A percentile compares a stretch with the other conserved stretches of the same genome.
phyloP scores from a whole-genome alignment of 768 basidiomycete genomes.

The Galerina sulciceps region DNA sequence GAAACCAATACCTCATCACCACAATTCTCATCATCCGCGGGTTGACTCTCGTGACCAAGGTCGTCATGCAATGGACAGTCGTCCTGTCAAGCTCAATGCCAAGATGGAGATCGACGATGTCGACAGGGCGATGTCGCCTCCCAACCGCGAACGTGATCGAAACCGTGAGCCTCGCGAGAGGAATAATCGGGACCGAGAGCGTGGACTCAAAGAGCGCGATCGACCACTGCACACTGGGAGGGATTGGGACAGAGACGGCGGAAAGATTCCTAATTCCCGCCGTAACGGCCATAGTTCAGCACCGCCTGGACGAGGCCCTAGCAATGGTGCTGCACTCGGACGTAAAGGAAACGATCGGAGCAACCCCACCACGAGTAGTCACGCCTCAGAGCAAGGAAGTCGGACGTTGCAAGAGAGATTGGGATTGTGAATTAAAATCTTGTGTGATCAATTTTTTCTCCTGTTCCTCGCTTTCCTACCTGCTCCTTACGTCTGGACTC shows the following conservation, averaged over 20 bases:
- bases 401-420: conserved; percentile 87
- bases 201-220: conserved; percentile 26
- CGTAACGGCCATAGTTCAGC: conserved; percentile 49
- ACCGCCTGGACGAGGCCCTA: conserved; percentile 35
- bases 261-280: conserved; percentile 21
- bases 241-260: conserved; percentile 17
- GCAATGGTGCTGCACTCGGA: conserved; percentile 36
- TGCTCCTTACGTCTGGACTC: conserved; percentile 12
- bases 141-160: conserved; percentile 28
- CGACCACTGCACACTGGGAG: conserved; percentile 17
- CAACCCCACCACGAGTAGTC: conserved; percentile 36
- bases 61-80: conserved; percentile 25
- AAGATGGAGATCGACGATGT: conserved; percentile 68
- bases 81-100: conserved; percentile 21
- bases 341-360: conserved; percentile 31
- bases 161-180: conserved; percentile 29
- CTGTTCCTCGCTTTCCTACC: conserved; percentile 9
- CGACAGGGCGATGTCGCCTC: conserved; percentile 44
- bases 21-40: conserved; percentile 14
- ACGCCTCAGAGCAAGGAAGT: conserved; percentile 44
- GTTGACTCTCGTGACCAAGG: conserved; percentile 22
- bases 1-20: conserved; percentile 26
- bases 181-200: conserved; percentile 28
- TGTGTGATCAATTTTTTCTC: conserved; percentile 11
- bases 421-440: conserved; percentile 57